A percentile compares a stretch with the other conserved stretches of the same genome.
Evolutionary conservation across 352 stramenopile species (phyloP).

Genomic region (Phytophthora uliginosa): DNA sequence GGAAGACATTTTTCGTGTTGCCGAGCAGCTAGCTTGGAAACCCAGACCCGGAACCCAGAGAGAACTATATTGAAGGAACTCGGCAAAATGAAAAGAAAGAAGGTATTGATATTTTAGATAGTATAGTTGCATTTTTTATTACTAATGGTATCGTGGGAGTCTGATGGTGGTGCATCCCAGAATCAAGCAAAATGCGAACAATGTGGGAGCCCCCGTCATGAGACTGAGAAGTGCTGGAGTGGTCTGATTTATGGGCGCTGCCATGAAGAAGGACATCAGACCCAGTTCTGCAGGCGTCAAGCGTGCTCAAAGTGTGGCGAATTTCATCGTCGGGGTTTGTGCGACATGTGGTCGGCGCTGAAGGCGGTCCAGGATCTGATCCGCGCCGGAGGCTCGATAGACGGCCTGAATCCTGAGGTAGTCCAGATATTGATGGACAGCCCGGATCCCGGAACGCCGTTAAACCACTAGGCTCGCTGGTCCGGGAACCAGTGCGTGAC

Average conservation of each 20-base stretch:
- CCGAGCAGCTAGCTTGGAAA: neutral
- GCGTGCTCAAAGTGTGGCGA: conserved; percentile 8
- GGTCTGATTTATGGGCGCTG: neutral
- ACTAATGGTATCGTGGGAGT: too few relatives aligned
- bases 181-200: neutral
- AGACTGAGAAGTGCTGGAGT: neutral
- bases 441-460: neutral
- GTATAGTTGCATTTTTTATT: too few relatives aligned
- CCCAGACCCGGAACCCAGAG: neutral
- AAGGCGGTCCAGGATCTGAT: neutral
- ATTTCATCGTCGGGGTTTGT: conserved; percentile 6
- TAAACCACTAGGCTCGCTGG: conserved; percentile 24
- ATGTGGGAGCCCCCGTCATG: neutral
- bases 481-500: conserved; percentile 20
- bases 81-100: too few relatives aligned
- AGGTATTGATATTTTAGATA: too few relatives aligned
- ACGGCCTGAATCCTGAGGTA: neutral
- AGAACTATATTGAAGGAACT: too few relatives aligned
- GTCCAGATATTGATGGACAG: neutral
- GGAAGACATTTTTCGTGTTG: neutral
- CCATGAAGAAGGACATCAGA: conserved; percentile 12
- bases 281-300: conserved; percentile 1
- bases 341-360: neutral
- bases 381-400: neutral
- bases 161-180: neutral